Conservation (phyloP, 2,329 filamentous ascomycete genomes). For the Hortaea sp. region DNA sequence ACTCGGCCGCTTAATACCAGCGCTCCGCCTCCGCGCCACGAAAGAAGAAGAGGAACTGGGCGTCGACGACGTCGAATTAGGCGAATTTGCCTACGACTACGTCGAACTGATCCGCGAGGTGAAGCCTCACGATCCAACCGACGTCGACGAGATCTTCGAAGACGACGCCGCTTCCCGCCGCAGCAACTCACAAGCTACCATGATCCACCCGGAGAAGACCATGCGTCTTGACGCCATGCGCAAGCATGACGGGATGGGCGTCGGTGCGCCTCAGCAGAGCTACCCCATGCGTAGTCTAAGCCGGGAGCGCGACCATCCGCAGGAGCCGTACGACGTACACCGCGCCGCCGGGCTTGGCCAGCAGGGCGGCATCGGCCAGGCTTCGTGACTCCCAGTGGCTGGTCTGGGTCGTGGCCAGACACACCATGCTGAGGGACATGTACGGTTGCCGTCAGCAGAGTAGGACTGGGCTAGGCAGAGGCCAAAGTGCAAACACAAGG, state of each 20-base stretch:
- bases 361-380: background rate
- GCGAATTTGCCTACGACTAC: slow-evolving; percentile 93
- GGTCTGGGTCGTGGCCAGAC: no score
- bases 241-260: background rate
- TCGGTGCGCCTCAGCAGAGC: background rate
- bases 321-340: background rate
- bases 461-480: no score
- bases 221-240: background rate
- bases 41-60: slow-evolving; percentile 75
- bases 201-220: slow-evolving; percentile 5
- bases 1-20: slow-evolving; percentile 68
- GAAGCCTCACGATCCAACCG: slow-evolving; percentile 15
- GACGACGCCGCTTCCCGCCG: slow-evolving; percentile 7
- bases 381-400: slow-evolving; percentile 4
- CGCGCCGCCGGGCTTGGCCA: background rate
- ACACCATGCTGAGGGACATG: no score
- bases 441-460: no score
- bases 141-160: slow-evolving; percentile 1
- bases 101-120: slow-evolving; percentile 73
- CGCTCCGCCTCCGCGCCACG: slow-evolving; percentile 60
- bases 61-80: slow-evolving; percentile 80
- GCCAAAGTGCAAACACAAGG: no score
- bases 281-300: slow-evolving; percentile 4
- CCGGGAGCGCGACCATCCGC: background rate
- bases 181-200: slow-evolving; percentile 9